Conservation (phyloP, 2,329 filamentous ascomycete species). For the Fusarium virguliforme region DNA sequence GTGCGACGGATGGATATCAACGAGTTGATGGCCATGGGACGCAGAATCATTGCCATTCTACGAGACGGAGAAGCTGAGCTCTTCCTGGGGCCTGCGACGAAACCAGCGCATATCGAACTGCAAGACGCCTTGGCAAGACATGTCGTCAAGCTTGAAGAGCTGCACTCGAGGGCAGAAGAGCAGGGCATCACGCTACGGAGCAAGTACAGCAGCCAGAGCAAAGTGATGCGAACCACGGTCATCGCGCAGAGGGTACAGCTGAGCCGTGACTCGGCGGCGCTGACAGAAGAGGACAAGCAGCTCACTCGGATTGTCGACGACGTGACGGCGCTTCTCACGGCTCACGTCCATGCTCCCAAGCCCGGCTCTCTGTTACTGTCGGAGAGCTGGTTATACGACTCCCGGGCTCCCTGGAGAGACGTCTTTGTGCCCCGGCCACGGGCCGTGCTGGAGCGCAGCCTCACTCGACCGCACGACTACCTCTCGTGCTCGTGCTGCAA, state of each 20-base stretch:
- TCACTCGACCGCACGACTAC: constrained; percentile 83
- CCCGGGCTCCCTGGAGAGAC: constrained; percentile 77
- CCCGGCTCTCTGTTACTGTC: constrained; percentile 70
- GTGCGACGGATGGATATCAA: constrained; percentile 70
- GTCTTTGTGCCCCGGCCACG: constrained; percentile 84
- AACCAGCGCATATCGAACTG: constrained; percentile 54
- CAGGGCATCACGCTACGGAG: constrained; percentile 74
- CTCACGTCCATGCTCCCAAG: constrained; percentile 46
- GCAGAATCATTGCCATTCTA: constrained; percentile 50
- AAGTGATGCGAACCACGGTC: constrained; percentile 81
- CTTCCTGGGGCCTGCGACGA: constrained; percentile 53
- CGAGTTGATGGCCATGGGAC: constrained; percentile 51
- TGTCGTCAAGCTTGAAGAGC: constrained; percentile 62
- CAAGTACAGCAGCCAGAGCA: constrained; percentile 80
- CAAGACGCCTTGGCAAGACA: constrained; percentile 59
- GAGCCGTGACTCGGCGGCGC: constrained; percentile 79
- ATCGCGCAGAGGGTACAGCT: constrained; percentile 87
- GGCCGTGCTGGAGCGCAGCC: constrained; percentile 78
- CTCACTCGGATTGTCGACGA: constrained; percentile 78
- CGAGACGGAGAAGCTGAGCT: constrained; percentile 59
- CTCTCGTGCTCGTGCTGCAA: constrained; percentile 80
- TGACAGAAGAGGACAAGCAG: constrained; percentile 79
- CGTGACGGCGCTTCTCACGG: constrained; percentile 49
- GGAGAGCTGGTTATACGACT: constrained; percentile 84
- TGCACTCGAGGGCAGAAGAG: constrained; percentile 64